A percentile compares a stretch with the other conserved stretches of the same genome.
phyloP scores from a whole-genome alignment of 805 yeast species.

The Candida oleophila region DNA sequence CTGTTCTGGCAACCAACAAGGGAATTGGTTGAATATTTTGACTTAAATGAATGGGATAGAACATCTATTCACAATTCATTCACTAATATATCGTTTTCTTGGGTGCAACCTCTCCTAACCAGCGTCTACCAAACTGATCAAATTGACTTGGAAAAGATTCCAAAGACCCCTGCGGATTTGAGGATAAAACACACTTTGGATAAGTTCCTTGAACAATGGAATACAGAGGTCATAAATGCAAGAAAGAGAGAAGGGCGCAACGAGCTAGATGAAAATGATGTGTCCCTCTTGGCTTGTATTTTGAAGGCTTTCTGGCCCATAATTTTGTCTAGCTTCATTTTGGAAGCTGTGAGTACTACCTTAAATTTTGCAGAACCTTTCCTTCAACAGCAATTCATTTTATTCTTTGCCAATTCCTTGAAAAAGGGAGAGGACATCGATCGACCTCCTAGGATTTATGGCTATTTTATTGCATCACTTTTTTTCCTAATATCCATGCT shows the following conservation, averaged over 20 bases:
- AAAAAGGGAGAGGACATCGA: neutral
- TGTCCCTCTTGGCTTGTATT: neutral
- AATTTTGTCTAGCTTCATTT: conserved; percentile 6
- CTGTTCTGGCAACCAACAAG: conserved; percentile 3
- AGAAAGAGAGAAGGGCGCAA: neutral
- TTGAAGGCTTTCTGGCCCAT: neutral
- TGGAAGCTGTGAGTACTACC: conserved; percentile 17
- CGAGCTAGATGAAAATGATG: neutral
- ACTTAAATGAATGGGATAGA: conserved; percentile 6
- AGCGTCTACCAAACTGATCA: conserved; percentile 10
- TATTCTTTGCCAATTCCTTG: conserved; percentile 17
- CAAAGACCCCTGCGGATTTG: conserved; percentile 3
- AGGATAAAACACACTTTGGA: conserved; percentile 8
- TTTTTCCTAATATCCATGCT: conserved; percentile 13
- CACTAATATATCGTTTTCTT: conserved; percentile 15
- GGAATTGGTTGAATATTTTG: conserved; percentile 6
- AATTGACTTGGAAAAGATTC: conserved; percentile 13
- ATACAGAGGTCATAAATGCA: conserved; percentile 1
- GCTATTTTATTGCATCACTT: conserved; percentile 10
- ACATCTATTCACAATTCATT: conserved; percentile 15
- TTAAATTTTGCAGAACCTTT: conserved; percentile 27
- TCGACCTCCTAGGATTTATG: conserved; percentile 15
- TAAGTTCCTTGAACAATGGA: conserved; percentile 16
- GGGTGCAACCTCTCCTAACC: conserved; percentile 15
- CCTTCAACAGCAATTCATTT: conserved; percentile 27